phyloP scores from a whole-genome alignment of 345 rosid species.

The Sapria himalayana region DNA sequence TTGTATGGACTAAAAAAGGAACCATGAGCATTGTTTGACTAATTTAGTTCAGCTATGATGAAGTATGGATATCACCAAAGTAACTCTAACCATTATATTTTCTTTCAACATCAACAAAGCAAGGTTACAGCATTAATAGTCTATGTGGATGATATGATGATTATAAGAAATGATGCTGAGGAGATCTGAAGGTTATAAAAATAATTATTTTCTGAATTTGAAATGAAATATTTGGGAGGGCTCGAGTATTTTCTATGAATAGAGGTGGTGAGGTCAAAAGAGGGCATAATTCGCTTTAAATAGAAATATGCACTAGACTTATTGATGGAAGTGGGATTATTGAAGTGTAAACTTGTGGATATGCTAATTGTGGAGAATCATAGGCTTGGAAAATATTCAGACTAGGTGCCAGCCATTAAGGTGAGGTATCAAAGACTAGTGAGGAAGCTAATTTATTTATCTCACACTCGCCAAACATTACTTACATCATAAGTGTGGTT shows the following conservation, averaged over 20 bases:
- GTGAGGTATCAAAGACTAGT: background rate
- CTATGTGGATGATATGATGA: background rate
- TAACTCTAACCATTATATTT: too few relatives aligned
- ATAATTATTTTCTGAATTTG: background rate
- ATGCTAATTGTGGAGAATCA: background rate
- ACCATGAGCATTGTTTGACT: too few relatives aligned
- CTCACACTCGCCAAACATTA: background rate
- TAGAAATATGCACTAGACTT: background rate
- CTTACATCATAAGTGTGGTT: background rate
- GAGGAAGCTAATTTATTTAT: background rate
- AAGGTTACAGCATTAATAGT: background rate
- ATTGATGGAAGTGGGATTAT: background rate
- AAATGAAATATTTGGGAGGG: background rate
- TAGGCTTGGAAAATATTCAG: background rate
- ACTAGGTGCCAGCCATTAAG: background rate
- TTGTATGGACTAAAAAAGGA: too few relatives aligned
- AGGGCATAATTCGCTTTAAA: slow-evolving; percentile 2
- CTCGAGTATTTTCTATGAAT: background rate
- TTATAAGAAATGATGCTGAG: background rate
- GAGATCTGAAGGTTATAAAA: background rate
- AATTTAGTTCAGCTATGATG: too few relatives aligned
- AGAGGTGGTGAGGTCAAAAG: background rate
- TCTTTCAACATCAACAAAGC: slow-evolving; percentile 2
- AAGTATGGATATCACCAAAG: too few relatives aligned
- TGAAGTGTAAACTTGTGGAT: background rate